Conservation (phyloP, 805 yeast species). For the Pichia nakasei region DNA sequence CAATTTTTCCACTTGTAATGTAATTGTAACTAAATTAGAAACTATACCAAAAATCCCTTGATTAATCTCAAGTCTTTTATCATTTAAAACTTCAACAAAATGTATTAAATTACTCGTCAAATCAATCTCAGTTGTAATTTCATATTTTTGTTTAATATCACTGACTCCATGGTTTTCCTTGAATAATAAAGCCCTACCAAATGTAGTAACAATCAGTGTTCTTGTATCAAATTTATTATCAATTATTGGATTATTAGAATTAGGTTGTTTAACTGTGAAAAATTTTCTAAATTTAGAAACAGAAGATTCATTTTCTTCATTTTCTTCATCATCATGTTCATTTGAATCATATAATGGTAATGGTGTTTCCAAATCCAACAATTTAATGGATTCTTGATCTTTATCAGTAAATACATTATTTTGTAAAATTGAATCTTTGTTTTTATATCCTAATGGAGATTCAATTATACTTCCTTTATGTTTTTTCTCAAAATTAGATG, state of each 20-base stretch:
- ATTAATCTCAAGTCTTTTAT: constrained; percentile 23
- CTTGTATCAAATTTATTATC: constrained; percentile 33
- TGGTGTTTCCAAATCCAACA: constrained; percentile 13
- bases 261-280: constrained; percentile 15
- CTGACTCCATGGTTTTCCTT: constrained; percentile 26
- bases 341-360: background rate
- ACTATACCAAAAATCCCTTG: constrained; percentile 48
- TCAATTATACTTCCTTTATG: constrained; percentile 50
- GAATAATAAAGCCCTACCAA: constrained; percentile 56
- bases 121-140: constrained; percentile 45
- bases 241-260: background rate
- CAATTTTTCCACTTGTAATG: constrained; percentile 44
- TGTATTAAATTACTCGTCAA: constrained; percentile 43
- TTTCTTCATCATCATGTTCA: constrained; percentile 11
- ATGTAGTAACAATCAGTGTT: constrained; percentile 48
- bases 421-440: constrained; percentile 23
- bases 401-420: constrained; percentile 10
- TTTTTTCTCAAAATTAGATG: constrained; percentile 47
- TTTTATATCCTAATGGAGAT: constrained; percentile 45
- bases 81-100: constrained; percentile 50
- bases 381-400: constrained; percentile 23
- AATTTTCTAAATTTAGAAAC: constrained; percentile 23
- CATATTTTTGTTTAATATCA: constrained; percentile 31
- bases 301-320: constrained; percentile 12
- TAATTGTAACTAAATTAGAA: constrained; percentile 45